phyloP scores from a whole-genome alignment of 805 yeast species.

The Hanseniaspora opuntiae region DNA sequence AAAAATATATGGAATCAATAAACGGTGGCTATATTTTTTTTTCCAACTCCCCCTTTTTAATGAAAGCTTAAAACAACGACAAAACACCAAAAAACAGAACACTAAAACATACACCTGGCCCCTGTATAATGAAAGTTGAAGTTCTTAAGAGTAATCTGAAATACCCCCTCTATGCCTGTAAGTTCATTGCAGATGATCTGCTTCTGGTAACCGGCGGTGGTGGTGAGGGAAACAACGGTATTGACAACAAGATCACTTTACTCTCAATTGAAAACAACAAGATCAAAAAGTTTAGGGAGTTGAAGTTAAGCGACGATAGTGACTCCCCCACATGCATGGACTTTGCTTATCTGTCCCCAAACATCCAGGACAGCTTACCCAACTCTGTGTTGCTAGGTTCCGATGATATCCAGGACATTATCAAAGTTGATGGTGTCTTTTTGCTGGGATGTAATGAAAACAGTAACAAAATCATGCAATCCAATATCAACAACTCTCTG shows the following conservation, averaged over 20 bases:
- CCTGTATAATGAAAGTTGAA: constrained; percentile 18
- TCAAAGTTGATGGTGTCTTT: constrained; percentile 32
- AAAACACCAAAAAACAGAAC: neutral
- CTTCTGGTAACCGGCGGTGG: constrained; percentile 85
- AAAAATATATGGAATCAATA: too few species aligned
- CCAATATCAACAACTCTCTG: constrained; percentile 36
- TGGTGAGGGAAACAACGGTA: constrained; percentile 83
- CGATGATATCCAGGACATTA: neutral
- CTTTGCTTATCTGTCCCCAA: constrained; percentile 18
- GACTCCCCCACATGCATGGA: constrained; percentile 85
- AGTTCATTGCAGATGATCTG: constrained; percentile 46
- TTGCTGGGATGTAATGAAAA: constrained; percentile 69
- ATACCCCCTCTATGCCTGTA: constrained; percentile 72
- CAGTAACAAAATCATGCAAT: constrained; percentile 45
- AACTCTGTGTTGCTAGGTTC: constrained; percentile 2
- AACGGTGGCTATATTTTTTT: neutral
- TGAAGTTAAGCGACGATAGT: constrained; percentile 46
- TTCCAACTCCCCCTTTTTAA: neutral
- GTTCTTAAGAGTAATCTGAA: constrained; percentile 31
- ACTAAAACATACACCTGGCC: neutral
- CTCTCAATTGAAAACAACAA: constrained; percentile 35
- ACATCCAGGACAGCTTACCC: neutral
- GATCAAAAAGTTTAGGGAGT: constrained; percentile 50
- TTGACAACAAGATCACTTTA: constrained; percentile 69
- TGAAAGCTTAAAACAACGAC: neutral